phyloP scores from a whole-genome alignment of 2,329 filamentous ascomycete genomes.

The Pyricularia sp. region DNA sequence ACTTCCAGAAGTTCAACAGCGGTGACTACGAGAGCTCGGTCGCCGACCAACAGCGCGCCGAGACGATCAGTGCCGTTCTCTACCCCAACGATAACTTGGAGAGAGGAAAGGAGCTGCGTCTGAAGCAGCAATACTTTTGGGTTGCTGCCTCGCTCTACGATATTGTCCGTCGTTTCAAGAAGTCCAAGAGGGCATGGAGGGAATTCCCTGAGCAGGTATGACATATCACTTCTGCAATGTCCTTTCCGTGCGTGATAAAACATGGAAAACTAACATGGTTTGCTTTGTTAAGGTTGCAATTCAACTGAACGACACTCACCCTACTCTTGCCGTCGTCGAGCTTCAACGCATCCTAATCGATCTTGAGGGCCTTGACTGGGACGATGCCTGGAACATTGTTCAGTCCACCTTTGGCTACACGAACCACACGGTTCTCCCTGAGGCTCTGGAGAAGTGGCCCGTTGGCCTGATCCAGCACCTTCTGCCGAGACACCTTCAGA shows the following conservation, averaged over 20 bases:
- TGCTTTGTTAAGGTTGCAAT: slow-evolving; percentile 52
- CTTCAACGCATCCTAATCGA: slow-evolving; percentile 87
- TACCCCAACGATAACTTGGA: slow-evolving; percentile 98
- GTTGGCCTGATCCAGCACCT: slow-evolving; percentile 86
- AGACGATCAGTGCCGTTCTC: slow-evolving; percentile 93
- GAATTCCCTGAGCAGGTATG: slow-evolving; percentile 70
- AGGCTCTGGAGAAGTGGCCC: slow-evolving; percentile 97
- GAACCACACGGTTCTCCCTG: slow-evolving; percentile 94
- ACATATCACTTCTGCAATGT: neutral
- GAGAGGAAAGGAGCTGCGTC: slow-evolving; percentile 84
- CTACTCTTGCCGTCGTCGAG: slow-evolving; percentile 90
- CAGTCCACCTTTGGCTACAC: slow-evolving; percentile 81
- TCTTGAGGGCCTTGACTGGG: slow-evolving; percentile 82
- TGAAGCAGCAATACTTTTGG: slow-evolving; percentile 99
- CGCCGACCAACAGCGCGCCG: slow-evolving; percentile 94
- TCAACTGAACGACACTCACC: slow-evolving; percentile 96
- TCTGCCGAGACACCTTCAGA: slow-evolving; percentile 84
- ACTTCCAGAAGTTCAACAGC: slow-evolving; percentile 98
- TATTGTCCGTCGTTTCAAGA: slow-evolving; percentile 96
- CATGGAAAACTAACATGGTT: neutral
- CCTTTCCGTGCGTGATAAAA: too few species aligned
- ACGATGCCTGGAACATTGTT: slow-evolving; percentile 78
- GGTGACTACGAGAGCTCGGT: slow-evolving; percentile 97
- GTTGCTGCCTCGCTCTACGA: slow-evolving; percentile 92
- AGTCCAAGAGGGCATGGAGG: slow-evolving; percentile 78